Base-by-base conservation (phyloP, 106 monocot species). In the Dendrobium officinale region DNA sequence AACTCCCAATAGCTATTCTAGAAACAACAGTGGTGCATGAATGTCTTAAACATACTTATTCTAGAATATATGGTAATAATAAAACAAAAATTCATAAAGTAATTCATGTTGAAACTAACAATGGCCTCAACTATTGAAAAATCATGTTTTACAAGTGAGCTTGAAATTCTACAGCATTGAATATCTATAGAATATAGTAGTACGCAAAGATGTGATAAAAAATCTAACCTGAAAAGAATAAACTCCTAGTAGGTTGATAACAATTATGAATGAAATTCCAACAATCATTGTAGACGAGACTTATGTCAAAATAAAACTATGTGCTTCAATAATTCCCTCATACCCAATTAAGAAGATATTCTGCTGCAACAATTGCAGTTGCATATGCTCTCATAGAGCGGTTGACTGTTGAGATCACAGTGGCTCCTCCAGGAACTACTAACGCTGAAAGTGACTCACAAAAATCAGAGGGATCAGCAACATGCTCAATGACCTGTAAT, bases 311-410 rank as follows among this genome's bases (percentile, higher is more conserved):
- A 37, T 37, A 37, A 70, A 70, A 70, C 33, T 33, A 7, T 22
- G 15, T 17, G 42, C 6, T 74, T 42, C 43, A 43, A n/a, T 19
- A 74, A 74, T 76, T 24, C 26, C 19, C 73, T 74, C 86, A 70
- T 88, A 99, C 99, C 99, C 99, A 99, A 58, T 87, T 90, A 82
- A 99, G 99, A 47, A 99, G 77, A 80, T 99, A 95, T 77, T 99
- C 99, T 22, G 99, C 99, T 61, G 85, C 93, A 90, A 99, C 81
- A 78, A 99, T 95, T 59, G 95, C 88, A 82, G 91, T 82, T 72
- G 95, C 99, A 93, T 93, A 99, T 47, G 99, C 84, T 80, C 93
- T 93, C 79, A 99, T 29, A 56, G 99, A 81, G 40, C 99, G 92
- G 74, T 95, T 95, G 67, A 95, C 84, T 11, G 99, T 99, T 54